phyloP scores from a whole-genome alignment of 768 basidiomycete genomes.

The Phaffia tasmanica region DNA sequence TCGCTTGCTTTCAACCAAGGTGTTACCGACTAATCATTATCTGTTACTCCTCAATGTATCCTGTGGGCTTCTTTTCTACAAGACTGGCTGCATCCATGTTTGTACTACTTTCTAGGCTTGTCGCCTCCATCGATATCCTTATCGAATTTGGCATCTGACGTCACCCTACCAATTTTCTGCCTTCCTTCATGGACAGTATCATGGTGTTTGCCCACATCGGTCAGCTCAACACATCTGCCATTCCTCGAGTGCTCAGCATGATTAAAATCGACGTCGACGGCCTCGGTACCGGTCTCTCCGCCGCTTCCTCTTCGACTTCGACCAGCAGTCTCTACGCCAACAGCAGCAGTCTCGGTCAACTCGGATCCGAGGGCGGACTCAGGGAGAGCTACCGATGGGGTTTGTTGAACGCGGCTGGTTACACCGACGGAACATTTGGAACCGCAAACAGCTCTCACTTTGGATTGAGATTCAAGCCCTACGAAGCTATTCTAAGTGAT shows the following conservation, averaged over 20 bases:
- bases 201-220: slow-evolving; percentile 18
- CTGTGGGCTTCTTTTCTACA: too few relatives aligned
- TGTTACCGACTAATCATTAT: too few relatives aligned
- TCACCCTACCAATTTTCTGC: too few relatives aligned
- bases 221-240: slow-evolving; percentile 16
- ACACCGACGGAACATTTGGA: slow-evolving; percentile 3
- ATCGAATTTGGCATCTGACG: too few relatives aligned
- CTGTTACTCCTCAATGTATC: too few relatives aligned
- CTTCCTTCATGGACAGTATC: neutral
- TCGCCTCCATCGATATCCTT: neutral
- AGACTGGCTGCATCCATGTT: too few relatives aligned
- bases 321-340: slow-evolving; percentile 7
- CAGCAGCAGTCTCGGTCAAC: slow-evolving; percentile 1
- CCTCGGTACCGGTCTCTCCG: neutral
- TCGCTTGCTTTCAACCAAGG: too few relatives aligned
- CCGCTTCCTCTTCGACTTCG: neutral
- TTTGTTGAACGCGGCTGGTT: slow-evolving; percentile 13
- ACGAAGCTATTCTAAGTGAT: slow-evolving; percentile 8
- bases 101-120: neutral
- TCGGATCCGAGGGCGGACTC: slow-evolving; percentile 11
- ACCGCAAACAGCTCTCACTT: slow-evolving; percentile 6
- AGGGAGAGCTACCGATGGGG: slow-evolving; percentile 19
- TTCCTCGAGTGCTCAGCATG: slow-evolving; percentile 15
- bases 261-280: neutral
- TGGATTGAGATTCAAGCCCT: slow-evolving; percentile 12